Conservation (phyloP, 768 basidiomycete genomes). For the Hericium alpestre region DNA sequence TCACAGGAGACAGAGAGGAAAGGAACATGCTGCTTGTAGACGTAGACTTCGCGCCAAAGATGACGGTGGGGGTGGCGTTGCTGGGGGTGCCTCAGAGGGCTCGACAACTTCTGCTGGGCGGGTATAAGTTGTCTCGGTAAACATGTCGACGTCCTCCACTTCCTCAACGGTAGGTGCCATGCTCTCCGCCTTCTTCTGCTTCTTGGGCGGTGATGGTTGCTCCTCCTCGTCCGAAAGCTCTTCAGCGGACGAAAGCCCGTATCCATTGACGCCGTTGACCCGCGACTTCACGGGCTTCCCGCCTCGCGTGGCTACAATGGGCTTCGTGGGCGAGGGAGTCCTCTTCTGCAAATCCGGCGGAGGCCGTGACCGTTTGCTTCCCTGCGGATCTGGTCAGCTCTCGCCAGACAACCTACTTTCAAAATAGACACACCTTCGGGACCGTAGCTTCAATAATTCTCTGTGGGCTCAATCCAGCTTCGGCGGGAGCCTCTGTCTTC, state of each 20-base stretch:
- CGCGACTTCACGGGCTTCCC: conserved; percentile 6
- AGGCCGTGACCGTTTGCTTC: conserved; percentile 69
- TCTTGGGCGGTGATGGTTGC: conserved; percentile 29
- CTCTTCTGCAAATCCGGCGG: conserved; percentile 43
- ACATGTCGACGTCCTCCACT: conserved; percentile 24
- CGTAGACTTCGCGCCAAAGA: conserved; percentile 16
- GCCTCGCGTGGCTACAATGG: conserved; percentile 6
- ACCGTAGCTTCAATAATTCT: conserved; percentile 70
- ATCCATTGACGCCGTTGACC: conserved; percentile 5
- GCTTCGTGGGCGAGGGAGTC: conserved; percentile 7
- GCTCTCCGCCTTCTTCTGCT: conserved; percentile 29
- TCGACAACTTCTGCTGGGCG: conserved; percentile 32
- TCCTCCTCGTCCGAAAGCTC: conserved; percentile 26
- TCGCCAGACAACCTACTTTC: conserved; percentile 1
- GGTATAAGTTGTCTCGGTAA: conserved; percentile 11
- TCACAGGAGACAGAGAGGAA: conserved; percentile 16
- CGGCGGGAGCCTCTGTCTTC: conserved; percentile 13
- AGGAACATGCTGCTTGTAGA: conserved; percentile 15
- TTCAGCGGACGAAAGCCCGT: neutral
- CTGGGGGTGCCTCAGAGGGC: conserved; percentile 17
- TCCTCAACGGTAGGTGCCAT: conserved; percentile 19
- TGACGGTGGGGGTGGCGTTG: neutral
- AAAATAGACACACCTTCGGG: conserved; percentile 33
- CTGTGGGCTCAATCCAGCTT: conserved; percentile 37
- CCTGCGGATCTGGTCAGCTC: conserved; percentile 29